phyloP scores from a whole-genome alignment of 1,284 basidiomycete species.

The Butyriboletus appendiculatus region DNA sequence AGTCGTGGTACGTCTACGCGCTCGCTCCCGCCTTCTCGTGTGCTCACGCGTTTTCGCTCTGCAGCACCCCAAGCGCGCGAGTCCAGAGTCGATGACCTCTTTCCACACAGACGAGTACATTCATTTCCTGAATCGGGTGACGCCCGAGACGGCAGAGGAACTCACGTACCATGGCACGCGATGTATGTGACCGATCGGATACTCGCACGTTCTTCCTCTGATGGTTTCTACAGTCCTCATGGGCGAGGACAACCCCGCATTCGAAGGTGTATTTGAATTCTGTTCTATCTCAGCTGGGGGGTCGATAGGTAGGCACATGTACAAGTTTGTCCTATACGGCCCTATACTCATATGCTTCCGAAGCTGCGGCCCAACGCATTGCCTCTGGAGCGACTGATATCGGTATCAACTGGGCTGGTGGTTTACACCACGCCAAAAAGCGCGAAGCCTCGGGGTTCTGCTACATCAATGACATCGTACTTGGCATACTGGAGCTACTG shows the following conservation, averaged over 20 bases:
- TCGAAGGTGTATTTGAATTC: constrained; percentile 97
- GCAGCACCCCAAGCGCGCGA: constrained; percentile 81
- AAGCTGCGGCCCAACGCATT: constrained; percentile 83
- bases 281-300: constrained; percentile 97
- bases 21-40: not conserved
- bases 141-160: constrained; percentile 85
- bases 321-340: not conserved
- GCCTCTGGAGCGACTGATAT: constrained; percentile 87
- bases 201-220: constrained; percentile 3
- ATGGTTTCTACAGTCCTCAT: constrained; percentile 63
- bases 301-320: constrained; percentile 63
- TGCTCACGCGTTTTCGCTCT: not conserved
- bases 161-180: constrained; percentile 82
- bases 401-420: constrained; percentile 97
- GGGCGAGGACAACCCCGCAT: constrained; percentile 96
- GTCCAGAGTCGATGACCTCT: constrained; percentile 81
- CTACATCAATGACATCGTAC: constrained; percentile 96
- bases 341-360: not conserved
- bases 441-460: constrained; percentile 96
- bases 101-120: constrained; percentile 99
- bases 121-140: constrained; percentile 85
- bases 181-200: constrained; percentile 57
- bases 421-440: constrained; percentile 98
- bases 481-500: constrained; percentile 87
- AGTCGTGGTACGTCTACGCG: constrained; percentile 58